These are phyloP conservation scores for Exophiala phaeomuriformis DNA, from an alignment of 2,329 filamentous ascomycete species.

Conservation along the genomic window DNA sequence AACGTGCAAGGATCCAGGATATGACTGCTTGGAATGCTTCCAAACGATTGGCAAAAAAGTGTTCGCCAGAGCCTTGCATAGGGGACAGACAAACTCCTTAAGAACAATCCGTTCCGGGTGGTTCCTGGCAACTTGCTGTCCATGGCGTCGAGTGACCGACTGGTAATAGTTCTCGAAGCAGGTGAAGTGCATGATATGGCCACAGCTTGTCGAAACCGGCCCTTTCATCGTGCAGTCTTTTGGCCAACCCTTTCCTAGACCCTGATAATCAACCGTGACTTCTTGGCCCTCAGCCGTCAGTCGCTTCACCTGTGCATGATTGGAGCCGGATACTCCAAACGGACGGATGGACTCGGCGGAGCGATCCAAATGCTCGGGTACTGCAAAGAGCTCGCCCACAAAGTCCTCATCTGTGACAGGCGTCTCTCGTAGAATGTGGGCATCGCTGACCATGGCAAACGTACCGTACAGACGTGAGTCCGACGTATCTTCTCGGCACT, in stretches of 20 bases:
- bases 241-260: slow-evolving; percentile 83
- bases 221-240: slow-evolving; percentile 59
- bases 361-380: slow-evolving; percentile 73
- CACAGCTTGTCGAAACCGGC: slow-evolving; percentile 82
- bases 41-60: slow-evolving; percentile 90
- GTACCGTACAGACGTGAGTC: slow-evolving; percentile 85
- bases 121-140: slow-evolving; percentile 85
- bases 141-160: slow-evolving; percentile 74
- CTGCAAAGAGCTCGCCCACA: slow-evolving; percentile 71
- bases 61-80: slow-evolving; percentile 95
- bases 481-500: slow-evolving; percentile 93
- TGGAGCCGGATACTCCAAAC: slow-evolving; percentile 85
- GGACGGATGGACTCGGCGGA: slow-evolving; percentile 77
- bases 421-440: slow-evolving; percentile 78
- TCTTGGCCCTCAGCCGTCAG: slow-evolving; percentile 64
- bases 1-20: slow-evolving; percentile 63
- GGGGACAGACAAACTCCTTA: slow-evolving; percentile 90
- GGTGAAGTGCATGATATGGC: slow-evolving; percentile 96
- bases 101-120: slow-evolving; percentile 74
- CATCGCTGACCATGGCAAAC: slow-evolving; percentile 82
- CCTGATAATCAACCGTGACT: slow-evolving; percentile 67
- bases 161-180: slow-evolving; percentile 91
- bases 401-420: slow-evolving; percentile 74
- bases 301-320: slow-evolving; percentile 69
- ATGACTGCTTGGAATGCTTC: slow-evolving; percentile 82